phyloP scores from a whole-genome alignment of 1,284 basidiomycete species.

The Heterobasidion parviporum region DNA sequence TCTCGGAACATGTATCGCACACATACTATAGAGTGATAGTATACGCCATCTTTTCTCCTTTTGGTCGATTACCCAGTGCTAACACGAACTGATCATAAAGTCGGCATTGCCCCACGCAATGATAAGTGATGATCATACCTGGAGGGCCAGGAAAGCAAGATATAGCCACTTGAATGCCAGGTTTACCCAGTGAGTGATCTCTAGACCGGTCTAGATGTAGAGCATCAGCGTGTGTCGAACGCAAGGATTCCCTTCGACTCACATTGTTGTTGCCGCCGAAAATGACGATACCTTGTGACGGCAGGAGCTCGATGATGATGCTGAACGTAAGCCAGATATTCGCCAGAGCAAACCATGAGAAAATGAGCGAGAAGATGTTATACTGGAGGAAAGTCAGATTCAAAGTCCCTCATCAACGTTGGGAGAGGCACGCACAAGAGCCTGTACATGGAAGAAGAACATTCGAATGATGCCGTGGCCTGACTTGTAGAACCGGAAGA shows the following conservation, averaged over 20 bases:
- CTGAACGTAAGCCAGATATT: constrained; percentile 95
- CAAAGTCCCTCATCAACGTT: background rate
- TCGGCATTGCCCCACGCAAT: background rate
- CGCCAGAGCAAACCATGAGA: constrained; percentile 89
- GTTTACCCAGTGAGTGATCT: constrained; percentile 90
- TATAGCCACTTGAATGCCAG: constrained; percentile 82
- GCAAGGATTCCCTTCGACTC: constrained; percentile 1
- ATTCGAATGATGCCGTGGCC: constrained; percentile 80
- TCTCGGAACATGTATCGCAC: constrained; percentile 2
- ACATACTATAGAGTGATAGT: constrained; percentile 70
- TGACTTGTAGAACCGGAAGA: constrained; percentile 85
- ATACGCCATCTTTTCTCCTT: constrained; percentile 85
- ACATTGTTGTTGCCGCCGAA: constrained; percentile 50
- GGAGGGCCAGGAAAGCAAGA: constrained; percentile 73
- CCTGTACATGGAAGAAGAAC: constrained; percentile 95
- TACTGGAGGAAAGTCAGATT: constrained; percentile 35
- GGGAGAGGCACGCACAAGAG: constrained; percentile 46
- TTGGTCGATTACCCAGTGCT: constrained; percentile 93
- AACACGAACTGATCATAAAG: constrained; percentile 64
- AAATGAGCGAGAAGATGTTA: constrained; percentile 72
- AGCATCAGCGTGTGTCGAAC: background rate
- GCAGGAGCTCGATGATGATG: constrained; percentile 90
- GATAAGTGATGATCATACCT: constrained; percentile 22
- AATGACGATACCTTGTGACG: constrained; percentile 51
- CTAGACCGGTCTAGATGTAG: background rate